Evolutionary conservation across 2,329 filamentous ascomycete species (phyloP), one percentile per base, ranked within the genome.

Genomic region (Colletotrichum sp.): DNA sequence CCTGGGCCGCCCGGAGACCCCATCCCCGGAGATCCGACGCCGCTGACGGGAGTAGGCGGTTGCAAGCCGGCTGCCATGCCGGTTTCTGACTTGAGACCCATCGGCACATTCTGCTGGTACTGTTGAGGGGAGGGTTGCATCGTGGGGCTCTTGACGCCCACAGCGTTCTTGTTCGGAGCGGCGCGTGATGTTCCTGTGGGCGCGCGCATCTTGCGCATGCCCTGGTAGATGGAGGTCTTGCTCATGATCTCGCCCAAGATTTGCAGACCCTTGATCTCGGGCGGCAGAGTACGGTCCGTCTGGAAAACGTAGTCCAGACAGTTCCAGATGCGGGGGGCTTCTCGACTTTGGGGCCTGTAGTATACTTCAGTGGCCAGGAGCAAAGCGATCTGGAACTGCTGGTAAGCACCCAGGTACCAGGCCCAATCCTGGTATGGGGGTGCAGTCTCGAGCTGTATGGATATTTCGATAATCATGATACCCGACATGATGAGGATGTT

Each of bases 231-330:
- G 16, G 89, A 87, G 36, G 91, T 91, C 78, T 93, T 92, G 49
- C 90, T 88, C 78, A 90, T 86, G 49, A 95, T 87, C 76, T 95
- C 93, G 12, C 86, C 86, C 36, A 95, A 84, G 2, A 96, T 89
- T 24, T 88, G 87, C 34, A 90, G 84, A 13, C 88, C 89, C 81
- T 95, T 95, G 59, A 90, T 86, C 21, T 88, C 86, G 5, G 88
- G 88, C 15, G 88, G 83, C 57, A 90, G 82, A 39, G 87, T 82
- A 7, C 87, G 81, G 36, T 93, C 89, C 32, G 93, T 85, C 67
- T 92, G 90, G 81, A 95, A 96, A 28, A 94, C 92, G 81, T 92
- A 95, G 81, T 96, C 93, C 30, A 95, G 85, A 79, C 92, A 93
- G 39, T 87, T 85, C 93, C 94, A 95, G 74, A 95, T 93, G 10